phyloP scores from a whole-genome alignment of 352 stramenopile genomes.

The Globisporangium takayamanum region DNA sequence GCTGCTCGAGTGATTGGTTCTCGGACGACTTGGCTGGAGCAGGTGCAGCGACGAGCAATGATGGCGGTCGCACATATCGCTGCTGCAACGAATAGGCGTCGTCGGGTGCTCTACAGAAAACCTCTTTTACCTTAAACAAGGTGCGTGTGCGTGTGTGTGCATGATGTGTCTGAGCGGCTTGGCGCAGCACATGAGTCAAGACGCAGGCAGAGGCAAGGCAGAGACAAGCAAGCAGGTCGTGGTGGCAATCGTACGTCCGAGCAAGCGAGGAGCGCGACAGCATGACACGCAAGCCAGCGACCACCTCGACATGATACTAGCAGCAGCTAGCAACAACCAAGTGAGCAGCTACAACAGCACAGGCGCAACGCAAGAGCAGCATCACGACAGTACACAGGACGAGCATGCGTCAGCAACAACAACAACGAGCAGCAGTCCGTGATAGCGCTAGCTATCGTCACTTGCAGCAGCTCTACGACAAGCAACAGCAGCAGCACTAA shows the following conservation, averaged over 20 bases:
- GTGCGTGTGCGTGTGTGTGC: conserved; percentile 29
- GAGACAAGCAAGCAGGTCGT: neutral
- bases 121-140: conserved; percentile 89
- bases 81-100: conserved; percentile 56
- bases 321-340: no score
- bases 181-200: neutral
- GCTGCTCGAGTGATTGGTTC: conserved; percentile 72
- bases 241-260: no score
- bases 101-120: conserved; percentile 48
- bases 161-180: neutral
- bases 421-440: no score
- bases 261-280: no score
- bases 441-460: neutral
- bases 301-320: no score
- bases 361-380: no score
- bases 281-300: no score
- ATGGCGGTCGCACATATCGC: conserved; percentile 1
- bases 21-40: conserved; percentile 22
- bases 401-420: no score
- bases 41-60: conserved; percentile 16
- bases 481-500: neutral
- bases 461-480: neutral
- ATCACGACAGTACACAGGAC: no score
- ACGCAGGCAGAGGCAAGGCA: neutral
- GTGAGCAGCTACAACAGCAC: no score